phyloP scores from a whole-genome alignment of 2,329 filamentous ascomycete genomes.

The Neofusicoccum ribis region DNA sequence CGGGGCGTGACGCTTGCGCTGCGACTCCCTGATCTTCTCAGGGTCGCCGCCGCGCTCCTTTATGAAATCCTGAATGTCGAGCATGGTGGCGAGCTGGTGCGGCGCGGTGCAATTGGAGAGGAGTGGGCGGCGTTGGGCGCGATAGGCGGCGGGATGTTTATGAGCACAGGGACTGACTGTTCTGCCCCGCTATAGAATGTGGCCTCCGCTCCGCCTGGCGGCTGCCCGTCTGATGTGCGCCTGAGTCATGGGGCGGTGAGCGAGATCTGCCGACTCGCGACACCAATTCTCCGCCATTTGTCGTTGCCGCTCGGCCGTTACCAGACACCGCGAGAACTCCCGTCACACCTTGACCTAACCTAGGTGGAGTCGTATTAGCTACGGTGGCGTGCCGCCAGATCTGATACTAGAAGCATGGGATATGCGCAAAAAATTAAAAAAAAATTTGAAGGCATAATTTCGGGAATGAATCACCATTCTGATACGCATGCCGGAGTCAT shows the following conservation, averaged over 20 bases:
- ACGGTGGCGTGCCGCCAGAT: too few species aligned
- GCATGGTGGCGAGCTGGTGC: slow-evolving; percentile 28
- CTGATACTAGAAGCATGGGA: too few species aligned
- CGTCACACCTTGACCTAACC: too few species aligned
- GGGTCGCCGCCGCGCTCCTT: slow-evolving; percentile 87
- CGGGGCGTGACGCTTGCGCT: slow-evolving; percentile 76
- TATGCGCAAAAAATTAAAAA: not conserved
- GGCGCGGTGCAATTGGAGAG: not conserved
- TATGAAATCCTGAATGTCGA: slow-evolving; percentile 55
- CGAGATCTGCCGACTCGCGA: not conserved
- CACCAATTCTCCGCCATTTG: not conserved
- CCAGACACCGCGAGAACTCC: too few species aligned
- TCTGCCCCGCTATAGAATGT: slow-evolving; percentile 17
- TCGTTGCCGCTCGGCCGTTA: not conserved
- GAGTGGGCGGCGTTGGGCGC: not conserved
- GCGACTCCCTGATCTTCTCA: slow-evolving; percentile 87
- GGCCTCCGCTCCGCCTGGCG: not conserved
- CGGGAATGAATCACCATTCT: not conserved
- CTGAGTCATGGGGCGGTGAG: slow-evolving; percentile 20
- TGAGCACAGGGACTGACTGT: slow-evolving; percentile 1
- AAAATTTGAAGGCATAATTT: not conserved
- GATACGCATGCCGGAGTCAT: not conserved
- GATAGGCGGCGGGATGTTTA: slow-evolving; percentile 14
- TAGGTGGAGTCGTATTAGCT: too few species aligned
- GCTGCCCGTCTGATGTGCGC: not conserved